Base-by-base conservation (phyloP, 225 moss, liverwort and hornwort genomes). In the Polytrichum formosum region DNA sequence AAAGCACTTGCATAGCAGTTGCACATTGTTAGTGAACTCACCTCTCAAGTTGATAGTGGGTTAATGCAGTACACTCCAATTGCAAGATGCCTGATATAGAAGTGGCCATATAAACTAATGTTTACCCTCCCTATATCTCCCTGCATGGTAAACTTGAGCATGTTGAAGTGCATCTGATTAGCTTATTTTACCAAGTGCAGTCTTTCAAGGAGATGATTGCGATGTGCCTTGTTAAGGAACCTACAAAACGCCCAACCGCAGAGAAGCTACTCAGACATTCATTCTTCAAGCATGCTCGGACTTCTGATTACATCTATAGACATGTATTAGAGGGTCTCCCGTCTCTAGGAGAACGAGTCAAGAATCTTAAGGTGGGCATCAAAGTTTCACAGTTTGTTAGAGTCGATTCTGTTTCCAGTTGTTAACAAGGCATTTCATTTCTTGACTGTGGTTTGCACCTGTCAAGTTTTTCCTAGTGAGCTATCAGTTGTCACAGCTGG, bases 121-220 rank as follows among this genome's bases (percentile, higher is more conserved):
- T 16, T 16, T 46, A 16, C 46, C 16, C 13, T 46, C 37, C 3
- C 37, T 37, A 37, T 37, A 13, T 10, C 13, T 46, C 46, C 46
- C 13, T 13, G 46, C 46, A 46, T 13, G 46, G 46, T 13, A 46
- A 46, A 46, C 46, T 2, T 46, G 46, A 16, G 16, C 46, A 46
- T 46, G 46, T 46, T 1, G 46, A 46, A 46, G 46, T 46, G 46
- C 46, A 13, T 13, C 13, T 46, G 46, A 46, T 10, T 46, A 46
- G 13, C 16, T 13, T 13, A 46, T 46, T 46, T 77, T 78, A 54
- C 31, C 74, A 46, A 76, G 75, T 76, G 74, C 81, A 89, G 84
- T 82, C 93, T 26, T 97, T 94, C 75, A 97, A 92, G 68, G 97
- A 97, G 83, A 97, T 97, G 97, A 87, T 94, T 68, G 89, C 96